phyloP scores from a whole-genome alignment of 352 stramenopile genomes.

The Halophytophthora polymorphica region DNA sequence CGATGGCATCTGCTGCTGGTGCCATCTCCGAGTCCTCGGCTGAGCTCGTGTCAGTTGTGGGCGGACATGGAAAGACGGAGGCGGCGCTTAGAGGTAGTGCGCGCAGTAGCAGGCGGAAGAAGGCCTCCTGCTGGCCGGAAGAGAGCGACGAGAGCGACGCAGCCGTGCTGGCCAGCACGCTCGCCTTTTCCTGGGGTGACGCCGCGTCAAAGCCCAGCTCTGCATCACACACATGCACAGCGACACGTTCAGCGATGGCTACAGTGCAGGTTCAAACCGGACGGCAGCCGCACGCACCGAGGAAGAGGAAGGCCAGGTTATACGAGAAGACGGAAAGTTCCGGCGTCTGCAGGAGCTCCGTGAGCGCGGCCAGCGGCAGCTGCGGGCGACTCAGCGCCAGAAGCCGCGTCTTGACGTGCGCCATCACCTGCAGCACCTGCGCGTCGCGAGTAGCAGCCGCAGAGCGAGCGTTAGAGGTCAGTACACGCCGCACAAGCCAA shows the following conservation, averaged over 20 bases:
- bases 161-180: constrained; percentile 34
- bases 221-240: constrained; percentile 9
- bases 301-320: constrained; percentile 74
- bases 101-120: constrained; percentile 60
- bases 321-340: constrained; percentile 52
- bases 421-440: constrained; percentile 70
- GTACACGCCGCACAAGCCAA: neutral
- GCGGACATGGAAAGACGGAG: constrained; percentile 11
- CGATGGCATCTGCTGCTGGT: constrained; percentile 2
- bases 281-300: constrained; percentile 31
- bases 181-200: constrained; percentile 36
- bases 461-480: neutral
- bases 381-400: constrained; percentile 41
- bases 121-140: constrained; percentile 49
- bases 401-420: constrained; percentile 72
- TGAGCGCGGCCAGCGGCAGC: constrained; percentile 53
- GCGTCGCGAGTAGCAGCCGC: neutral
- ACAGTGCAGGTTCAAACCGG: neutral
- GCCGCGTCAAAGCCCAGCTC: constrained; percentile 65
- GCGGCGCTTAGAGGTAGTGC: constrained; percentile 37
- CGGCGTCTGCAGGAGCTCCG: constrained; percentile 32
- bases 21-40: constrained; percentile 1
- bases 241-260: neutral
- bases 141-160: constrained; percentile 30
- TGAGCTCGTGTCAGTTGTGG: neutral